Evolutionary conservation across 305 asterid genomes (phyloP), one percentile per base, ranked within the genome.

Genomic region (Galium porrigens): DNA sequence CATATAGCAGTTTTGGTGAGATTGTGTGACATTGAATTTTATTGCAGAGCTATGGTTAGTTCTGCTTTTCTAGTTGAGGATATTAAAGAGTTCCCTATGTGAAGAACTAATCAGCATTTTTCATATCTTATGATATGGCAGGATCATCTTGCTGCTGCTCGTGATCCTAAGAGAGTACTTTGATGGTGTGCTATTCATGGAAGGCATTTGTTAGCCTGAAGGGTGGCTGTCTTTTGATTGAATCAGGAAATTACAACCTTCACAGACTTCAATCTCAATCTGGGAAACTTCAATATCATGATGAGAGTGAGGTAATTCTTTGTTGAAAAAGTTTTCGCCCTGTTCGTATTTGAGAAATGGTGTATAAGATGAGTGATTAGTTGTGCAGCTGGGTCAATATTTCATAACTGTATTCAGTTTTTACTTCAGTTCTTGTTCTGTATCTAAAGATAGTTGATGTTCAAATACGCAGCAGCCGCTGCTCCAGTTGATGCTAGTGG

Each of bases 131-230:
- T 61, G 61, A 52, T 4, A 56, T 74, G 82, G 79, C 88, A 91
- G 97, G 96, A 86, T 80, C 97, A 91, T 82, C 74, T 91, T 75
- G 87, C 95, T 20, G 85, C 94, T 53, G 90, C 94, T 74, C 97
- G 96, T 69, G 96, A 85, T 71, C 79, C 85, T 1, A 91, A 82
- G 74, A 87, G 83, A 60, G 82, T 85, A 72, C 65, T 70, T 74
- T 91, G 85, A 86, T 68, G 49, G 11, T 14, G 11, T 58, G 10
- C 33, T 57, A 25, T 4, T 64, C 64, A 9, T 59, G 34, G 11
- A 20, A n/a, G 51, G 59, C 58, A n/a, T 44, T 29, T 12, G 11
- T 33, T 6, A 22, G 20, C 18, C 10, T 36, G 6, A 34, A 37
- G 42, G 6, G 62, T 51, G 33, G 46, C 32, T 61, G 52, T 49